Evolutionary conservation across 2,329 filamentous ascomycete genomes (phyloP).

Genomic region (Pseudogymnoascus sp.): DNA sequence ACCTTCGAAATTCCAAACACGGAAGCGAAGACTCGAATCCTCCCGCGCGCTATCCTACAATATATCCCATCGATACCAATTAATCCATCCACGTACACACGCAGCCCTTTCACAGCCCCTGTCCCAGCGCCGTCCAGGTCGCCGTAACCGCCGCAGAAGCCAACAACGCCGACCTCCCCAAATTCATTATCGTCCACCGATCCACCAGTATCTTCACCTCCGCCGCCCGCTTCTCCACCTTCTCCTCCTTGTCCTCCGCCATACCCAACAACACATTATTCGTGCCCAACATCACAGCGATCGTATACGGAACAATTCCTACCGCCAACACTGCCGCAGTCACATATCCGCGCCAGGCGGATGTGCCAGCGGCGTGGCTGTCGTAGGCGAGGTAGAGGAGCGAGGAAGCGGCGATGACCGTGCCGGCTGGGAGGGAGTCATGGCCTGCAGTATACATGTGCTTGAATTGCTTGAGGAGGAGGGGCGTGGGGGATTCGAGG

Average conservation of each 20-base stretch:
- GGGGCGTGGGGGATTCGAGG: conserved; percentile 45
- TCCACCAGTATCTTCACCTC: conserved; percentile 45
- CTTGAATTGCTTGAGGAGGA: conserved; percentile 49
- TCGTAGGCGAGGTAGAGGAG: conserved; percentile 40
- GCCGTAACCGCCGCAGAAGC: conserved; percentile 23
- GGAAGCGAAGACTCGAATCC: not conserved
- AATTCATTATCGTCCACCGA: conserved; percentile 46
- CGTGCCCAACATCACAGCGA: conserved; percentile 35
- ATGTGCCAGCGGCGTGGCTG: conserved; percentile 21
- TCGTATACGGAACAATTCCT: conserved; percentile 44
- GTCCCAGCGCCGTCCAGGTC: conserved; percentile 21
- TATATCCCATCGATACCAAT: not conserved
- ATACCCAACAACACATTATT: conserved; percentile 41
- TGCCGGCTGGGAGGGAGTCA: conserved; percentile 31
- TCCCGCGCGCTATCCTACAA: not conserved
- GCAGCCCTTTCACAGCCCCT: not conserved
- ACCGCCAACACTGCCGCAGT: conserved; percentile 38
- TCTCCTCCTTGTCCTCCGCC: conserved; percentile 30
- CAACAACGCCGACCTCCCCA: conserved; percentile 33
- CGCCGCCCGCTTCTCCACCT: conserved; percentile 31
- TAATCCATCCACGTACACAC: not conserved
- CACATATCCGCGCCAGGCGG: conserved; percentile 32
- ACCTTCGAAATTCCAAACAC: not conserved
- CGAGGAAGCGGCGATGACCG: conserved; percentile 33
- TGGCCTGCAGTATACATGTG: conserved; percentile 35